Percentiles rank a stretch among this genome's conserved stretches.
Evolutionary conservation across 1,284 basidiomycete species (phyloP).

Genomic region (Ceratobasidium sp.): DNA sequence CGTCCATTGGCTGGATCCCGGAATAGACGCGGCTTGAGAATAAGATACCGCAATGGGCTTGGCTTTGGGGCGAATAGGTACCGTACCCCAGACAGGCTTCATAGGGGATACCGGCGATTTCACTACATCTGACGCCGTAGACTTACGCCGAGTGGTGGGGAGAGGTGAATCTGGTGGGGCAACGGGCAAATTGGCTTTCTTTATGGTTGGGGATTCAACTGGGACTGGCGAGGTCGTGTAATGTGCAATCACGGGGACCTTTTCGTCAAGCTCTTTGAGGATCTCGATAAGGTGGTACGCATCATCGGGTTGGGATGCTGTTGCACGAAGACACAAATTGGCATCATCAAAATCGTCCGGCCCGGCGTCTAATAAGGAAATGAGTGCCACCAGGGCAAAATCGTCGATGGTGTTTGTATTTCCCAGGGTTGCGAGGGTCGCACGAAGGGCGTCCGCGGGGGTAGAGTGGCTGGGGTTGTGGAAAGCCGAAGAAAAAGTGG

Average conservation of each 20-base stretch:
- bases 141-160: constrained; percentile 5
- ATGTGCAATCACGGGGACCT: constrained; percentile 24
- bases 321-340: constrained; percentile 37
- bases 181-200: background rate
- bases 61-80: constrained; percentile 9
- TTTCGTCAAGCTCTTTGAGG: constrained; percentile 34
- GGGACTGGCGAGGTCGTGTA: background rate
- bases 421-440: constrained; percentile 22
- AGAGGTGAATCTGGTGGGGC: constrained; percentile 11
- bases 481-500: constrained; percentile 30
- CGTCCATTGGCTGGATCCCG: constrained; percentile 4
- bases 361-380: constrained; percentile 9
- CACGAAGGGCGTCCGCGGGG: constrained; percentile 24
- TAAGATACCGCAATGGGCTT: background rate
- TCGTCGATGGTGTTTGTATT: constrained; percentile 33
- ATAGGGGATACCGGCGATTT: background rate
- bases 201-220: background rate
- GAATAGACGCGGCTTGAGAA: constrained; percentile 6
- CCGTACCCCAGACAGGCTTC: constrained; percentile 20
- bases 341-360: constrained; percentile 30
- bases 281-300: constrained; percentile 39
- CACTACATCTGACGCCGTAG: background rate
- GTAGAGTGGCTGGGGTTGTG: constrained; percentile 31
- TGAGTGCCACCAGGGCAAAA: constrained; percentile 25
- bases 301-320: constrained; percentile 33